phyloP scores from a whole-genome alignment of 2,329 filamentous ascomycete genomes.

The Mycosphaerella arachidis region DNA sequence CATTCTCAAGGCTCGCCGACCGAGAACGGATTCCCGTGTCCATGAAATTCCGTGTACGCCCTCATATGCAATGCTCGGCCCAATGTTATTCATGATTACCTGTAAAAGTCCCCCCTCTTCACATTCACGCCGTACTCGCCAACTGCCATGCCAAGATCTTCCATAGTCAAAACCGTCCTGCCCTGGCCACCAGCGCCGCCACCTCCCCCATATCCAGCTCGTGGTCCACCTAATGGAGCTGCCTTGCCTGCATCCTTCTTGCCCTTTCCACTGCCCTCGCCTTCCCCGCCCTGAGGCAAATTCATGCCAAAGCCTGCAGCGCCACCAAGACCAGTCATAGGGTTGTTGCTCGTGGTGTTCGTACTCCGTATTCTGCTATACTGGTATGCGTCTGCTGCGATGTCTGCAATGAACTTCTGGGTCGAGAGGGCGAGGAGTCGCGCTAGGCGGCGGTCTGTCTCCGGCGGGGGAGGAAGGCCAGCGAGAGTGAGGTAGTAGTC shows the following conservation, averaged over 20 bases:
- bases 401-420: constrained; percentile 97
- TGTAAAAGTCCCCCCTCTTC: constrained; percentile 95
- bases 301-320: constrained; percentile 65
- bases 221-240: constrained; percentile 45
- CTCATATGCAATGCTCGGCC: constrained; percentile 5
- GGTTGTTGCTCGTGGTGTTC: constrained; percentile 84
- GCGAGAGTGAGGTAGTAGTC: constrained; percentile 97
- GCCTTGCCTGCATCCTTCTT: constrained; percentile 38
- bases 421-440: constrained; percentile 94
- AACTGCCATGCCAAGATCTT: constrained; percentile 96
- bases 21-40: constrained; percentile 9
- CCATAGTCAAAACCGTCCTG: constrained; percentile 93
- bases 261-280: constrained; percentile 51
- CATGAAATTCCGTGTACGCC: not conserved
- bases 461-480: constrained; percentile 85
- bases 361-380: constrained; percentile 94
- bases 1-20: constrained; percentile 22
- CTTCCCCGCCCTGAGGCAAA: constrained; percentile 49
- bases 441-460: constrained; percentile 84
- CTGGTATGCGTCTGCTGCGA: constrained; percentile 95
- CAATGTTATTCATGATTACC: constrained; percentile 46
- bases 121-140: constrained; percentile 97
- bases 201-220: constrained; percentile 65
- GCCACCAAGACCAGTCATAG: constrained; percentile 79
- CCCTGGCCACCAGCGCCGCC: constrained; percentile 86